A percentile compares a stretch with the other conserved stretches of the same genome.
Conservation (phyloP, 805 yeast genomes). For the Lipomyces yamadae region DNA sequence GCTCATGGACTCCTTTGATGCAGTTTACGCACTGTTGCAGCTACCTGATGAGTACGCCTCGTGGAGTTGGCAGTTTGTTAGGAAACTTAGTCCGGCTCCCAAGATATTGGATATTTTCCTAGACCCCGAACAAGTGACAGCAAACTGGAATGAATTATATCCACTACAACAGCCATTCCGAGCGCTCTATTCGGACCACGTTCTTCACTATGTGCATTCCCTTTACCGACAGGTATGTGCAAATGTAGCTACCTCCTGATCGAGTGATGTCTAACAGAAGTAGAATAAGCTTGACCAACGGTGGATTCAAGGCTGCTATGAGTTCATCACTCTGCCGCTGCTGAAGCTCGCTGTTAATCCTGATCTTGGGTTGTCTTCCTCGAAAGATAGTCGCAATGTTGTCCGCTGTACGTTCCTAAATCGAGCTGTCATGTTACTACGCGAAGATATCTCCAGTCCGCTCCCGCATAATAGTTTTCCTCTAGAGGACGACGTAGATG, state of each 20-base stretch:
- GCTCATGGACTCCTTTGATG: slow-evolving; percentile 15
- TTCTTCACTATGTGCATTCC: slow-evolving; percentile 11
- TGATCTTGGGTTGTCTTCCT: slow-evolving; percentile 11
- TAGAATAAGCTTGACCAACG: not conserved
- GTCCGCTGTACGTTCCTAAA: slow-evolving; percentile 20
- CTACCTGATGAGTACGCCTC: slow-evolving; percentile 26
- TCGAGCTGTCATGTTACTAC: slow-evolving; percentile 9
- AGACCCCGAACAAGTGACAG: slow-evolving; percentile 13
- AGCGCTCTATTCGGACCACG: slow-evolving; percentile 20
- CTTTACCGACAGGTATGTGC: slow-evolving; percentile 6
- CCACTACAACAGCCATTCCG: slow-evolving; percentile 20
- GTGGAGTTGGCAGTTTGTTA: slow-evolving; percentile 10
- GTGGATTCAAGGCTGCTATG: slow-evolving; percentile 12
- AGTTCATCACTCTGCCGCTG: slow-evolving; percentile 13
- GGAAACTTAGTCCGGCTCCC: slow-evolving; percentile 20
- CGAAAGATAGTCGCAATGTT: not conserved
- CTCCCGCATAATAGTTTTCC: slow-evolving; percentile 5
- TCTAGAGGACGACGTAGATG: not conserved
- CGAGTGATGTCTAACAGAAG: not conserved
- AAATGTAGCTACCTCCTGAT: not conserved
- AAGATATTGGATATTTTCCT: slow-evolving; percentile 11
- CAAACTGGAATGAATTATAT: slow-evolving; percentile 17
- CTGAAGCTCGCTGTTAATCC: slow-evolving; percentile 10
- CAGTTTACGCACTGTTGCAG: slow-evolving; percentile 13
- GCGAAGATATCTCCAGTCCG: slow-evolving; percentile 4